Conservation (phyloP, 116 monocot genomes). For the Trichopus zeylanicus region DNA sequence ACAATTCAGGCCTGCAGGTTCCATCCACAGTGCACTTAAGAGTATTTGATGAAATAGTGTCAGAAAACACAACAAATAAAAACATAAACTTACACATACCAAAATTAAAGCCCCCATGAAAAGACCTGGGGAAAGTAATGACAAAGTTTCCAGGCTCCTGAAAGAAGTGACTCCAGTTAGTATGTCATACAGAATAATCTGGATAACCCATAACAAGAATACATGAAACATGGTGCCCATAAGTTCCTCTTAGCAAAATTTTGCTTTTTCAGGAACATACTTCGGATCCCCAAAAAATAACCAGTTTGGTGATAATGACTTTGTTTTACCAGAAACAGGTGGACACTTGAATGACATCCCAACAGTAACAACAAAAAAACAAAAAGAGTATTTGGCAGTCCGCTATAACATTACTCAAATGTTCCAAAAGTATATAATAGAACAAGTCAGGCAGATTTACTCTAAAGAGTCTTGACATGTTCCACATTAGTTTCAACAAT, state of each 20-base stretch:
- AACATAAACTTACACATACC: slow-evolving; percentile 30
- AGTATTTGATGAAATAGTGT: neutral
- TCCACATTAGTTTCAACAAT: too few species aligned
- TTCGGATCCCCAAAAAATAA: too few species aligned
- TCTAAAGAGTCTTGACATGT: too few species aligned
- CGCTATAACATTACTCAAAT: too few species aligned
- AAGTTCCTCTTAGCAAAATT: too few species aligned
- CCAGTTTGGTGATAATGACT: too few species aligned
- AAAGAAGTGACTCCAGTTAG: neutral
- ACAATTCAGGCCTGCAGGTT: slow-evolving; percentile 61
- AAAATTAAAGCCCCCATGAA: slow-evolving; percentile 82
- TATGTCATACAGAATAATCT: neutral
- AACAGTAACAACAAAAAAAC: too few species aligned
- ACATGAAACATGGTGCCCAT: neutral
- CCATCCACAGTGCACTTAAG: neutral
- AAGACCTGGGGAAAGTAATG: slow-evolving; percentile 83
- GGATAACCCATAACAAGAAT: neutral
- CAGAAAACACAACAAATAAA: neutral
- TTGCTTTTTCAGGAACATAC: neutral
- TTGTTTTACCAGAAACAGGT: neutral
- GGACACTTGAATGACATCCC: too few species aligned
- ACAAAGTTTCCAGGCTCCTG: slow-evolving; percentile 90
- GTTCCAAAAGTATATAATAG: too few species aligned
- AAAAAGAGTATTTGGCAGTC: too few species aligned
- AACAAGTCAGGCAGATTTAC: too few species aligned